Evolutionary conservation across 768 basidiomycete species (phyloP).

Genomic region (Dictyophora rubrovolvata): DNA sequence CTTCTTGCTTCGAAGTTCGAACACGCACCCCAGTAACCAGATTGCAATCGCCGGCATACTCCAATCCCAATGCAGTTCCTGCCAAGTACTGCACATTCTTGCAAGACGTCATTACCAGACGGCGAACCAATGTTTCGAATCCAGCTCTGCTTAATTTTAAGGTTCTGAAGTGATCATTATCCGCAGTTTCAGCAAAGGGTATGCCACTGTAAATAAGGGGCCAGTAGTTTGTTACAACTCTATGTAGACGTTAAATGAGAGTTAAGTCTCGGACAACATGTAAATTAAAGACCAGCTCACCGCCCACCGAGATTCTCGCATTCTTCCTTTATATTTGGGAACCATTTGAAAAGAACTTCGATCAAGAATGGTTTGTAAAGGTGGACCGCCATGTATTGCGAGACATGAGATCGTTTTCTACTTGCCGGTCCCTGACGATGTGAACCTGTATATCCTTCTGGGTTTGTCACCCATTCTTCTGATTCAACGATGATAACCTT

Average conservation of each 20-base stretch:
- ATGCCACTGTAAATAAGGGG: neutral
- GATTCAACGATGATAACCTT: constrained; percentile 21
- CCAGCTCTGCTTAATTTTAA: constrained; percentile 15
- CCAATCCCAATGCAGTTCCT: constrained; percentile 22
- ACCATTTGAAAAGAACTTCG: constrained; percentile 11
- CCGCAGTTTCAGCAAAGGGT: neutral
- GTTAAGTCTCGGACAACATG: neutral
- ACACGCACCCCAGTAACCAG: neutral
- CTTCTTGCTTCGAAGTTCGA: neutral
- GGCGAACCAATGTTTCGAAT: constrained; percentile 23
- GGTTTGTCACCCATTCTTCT: constrained; percentile 15
- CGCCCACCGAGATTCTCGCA: neutral
- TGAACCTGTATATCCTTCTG: constrained; percentile 7
- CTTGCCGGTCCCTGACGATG: neutral
- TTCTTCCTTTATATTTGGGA: constrained; percentile 4
- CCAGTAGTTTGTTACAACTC: neutral
- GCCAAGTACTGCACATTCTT: constrained; percentile 17
- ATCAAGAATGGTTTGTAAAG: constrained; percentile 3
- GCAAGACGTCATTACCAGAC: constrained; percentile 17
- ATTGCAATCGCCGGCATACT: constrained; percentile 9
- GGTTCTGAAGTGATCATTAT: constrained; percentile 1
- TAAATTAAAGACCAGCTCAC: too few species aligned
- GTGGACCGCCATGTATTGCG: constrained; percentile 10
- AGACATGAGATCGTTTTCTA: constrained; percentile 11
- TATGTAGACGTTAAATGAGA: neutral